Evolutionary conservation across 2,329 filamentous ascomycete species (phyloP).

Genomic region (Cadophora sp.): DNA sequence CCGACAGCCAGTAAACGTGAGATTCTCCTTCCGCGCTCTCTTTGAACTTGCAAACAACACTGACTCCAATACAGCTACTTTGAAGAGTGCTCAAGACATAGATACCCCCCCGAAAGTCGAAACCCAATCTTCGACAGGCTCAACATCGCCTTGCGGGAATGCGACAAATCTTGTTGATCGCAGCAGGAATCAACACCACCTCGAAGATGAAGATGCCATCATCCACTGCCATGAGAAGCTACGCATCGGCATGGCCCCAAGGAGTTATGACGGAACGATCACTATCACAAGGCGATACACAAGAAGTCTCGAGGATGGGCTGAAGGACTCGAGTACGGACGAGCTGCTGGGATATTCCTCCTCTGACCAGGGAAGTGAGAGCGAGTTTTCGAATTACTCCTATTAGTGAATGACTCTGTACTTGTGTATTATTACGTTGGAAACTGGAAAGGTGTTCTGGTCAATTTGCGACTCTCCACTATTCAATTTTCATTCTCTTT

Average conservation of each 20-base stretch:
- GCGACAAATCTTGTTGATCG: background rate
- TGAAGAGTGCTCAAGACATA: background rate
- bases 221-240: background rate
- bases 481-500: background rate
- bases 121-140: background rate
- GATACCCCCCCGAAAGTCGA: background rate
- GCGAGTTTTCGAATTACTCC: constrained; percentile 9
- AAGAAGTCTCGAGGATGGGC: background rate
- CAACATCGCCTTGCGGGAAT: background rate
- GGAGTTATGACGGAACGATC: background rate
- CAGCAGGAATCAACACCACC: too few species aligned
- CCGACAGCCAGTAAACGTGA: too few species aligned
- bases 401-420: background rate
- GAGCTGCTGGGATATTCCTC: background rate
- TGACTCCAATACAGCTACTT: too few species aligned
- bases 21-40: too few species aligned
- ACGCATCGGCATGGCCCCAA: background rate
- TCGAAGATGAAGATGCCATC: too few species aligned
- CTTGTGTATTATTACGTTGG: background rate
- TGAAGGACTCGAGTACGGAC: background rate
- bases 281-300: background rate
- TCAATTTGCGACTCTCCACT: background rate
- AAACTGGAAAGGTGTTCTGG: background rate
- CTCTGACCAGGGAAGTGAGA: background rate
- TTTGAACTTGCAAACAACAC: too few species aligned